A percentile compares a stretch with the other conserved stretches of the same genome.
Conservation (phyloP, 768 basidiomycete species). For the Hortiboletus campestris region DNA sequence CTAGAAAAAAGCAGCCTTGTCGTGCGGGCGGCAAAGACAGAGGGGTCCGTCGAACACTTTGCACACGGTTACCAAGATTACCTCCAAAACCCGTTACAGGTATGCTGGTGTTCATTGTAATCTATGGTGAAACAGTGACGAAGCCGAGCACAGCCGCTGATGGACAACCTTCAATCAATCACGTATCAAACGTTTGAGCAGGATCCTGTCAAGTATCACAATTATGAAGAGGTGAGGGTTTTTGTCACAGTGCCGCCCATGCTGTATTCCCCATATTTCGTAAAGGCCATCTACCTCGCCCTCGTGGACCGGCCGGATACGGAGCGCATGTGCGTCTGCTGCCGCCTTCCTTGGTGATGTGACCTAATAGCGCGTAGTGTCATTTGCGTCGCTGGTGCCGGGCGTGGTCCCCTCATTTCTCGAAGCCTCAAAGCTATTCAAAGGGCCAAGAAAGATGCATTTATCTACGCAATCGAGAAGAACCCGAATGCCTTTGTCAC, state of each 20-base stretch:
- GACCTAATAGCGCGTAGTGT: conserved; percentile 46
- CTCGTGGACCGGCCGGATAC: conserved; percentile 66
- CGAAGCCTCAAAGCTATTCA: conserved; percentile 77
- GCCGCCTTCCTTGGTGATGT: conserved; percentile 12
- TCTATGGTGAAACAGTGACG: conserved; percentile 6
- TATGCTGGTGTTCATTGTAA: conserved; percentile 29
- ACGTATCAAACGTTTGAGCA: conserved; percentile 98
- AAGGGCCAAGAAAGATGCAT: conserved; percentile 58
- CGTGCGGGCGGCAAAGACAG: conserved; percentile 59
- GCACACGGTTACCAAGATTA: conserved; percentile 94
- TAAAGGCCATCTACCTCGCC: conserved; percentile 77
- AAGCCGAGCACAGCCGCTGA: conserved; percentile 64
- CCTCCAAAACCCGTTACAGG: conserved; percentile 92
- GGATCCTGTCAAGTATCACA: conserved; percentile 93
- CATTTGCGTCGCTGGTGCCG: conserved; percentile 92
- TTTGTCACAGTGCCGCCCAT: conserved; percentile 7
- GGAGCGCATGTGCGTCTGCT: conserved; percentile 57
- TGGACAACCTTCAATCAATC: conserved; percentile 94
- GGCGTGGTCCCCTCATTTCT: conserved; percentile 88
- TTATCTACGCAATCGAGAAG: conserved; percentile 91
- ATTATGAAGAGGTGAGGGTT: conserved; percentile 82
- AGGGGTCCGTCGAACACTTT: conserved; percentile 84
- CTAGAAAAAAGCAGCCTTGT: conserved; percentile 74
- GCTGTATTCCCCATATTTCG: conserved; percentile 9
- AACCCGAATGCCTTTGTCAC: conserved; percentile 95